Conservation (phyloP, 2,329 filamentous ascomycete genomes). For the Fusarium phyllophilum region DNA sequence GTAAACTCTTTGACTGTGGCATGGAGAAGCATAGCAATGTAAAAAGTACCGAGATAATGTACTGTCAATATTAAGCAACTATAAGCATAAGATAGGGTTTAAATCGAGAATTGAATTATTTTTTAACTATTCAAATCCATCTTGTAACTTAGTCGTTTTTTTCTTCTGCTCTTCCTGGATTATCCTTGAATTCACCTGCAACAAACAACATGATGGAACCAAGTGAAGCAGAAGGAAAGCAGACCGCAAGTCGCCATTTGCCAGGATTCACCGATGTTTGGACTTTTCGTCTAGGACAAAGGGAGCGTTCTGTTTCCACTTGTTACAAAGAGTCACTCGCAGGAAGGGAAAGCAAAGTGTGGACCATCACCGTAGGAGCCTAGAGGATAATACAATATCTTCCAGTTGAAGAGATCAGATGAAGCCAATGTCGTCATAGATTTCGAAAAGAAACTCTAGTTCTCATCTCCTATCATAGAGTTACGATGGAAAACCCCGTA, state of each 20-base stretch:
- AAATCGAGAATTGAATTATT: not conserved
- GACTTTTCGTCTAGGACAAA: not conserved
- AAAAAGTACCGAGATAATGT: not conserved
- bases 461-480: not conserved
- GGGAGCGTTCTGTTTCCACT: not conserved
- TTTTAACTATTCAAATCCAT: not conserved
- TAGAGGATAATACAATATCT: not conserved
- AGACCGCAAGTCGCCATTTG: not conserved
- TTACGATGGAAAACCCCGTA: no score
- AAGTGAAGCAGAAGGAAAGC: not conserved
- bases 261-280: not conserved
- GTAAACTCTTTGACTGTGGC: not conserved
- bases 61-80: not conserved
- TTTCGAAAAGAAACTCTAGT: not conserved
- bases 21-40: not conserved
- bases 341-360: conserved; percentile 1
- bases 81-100: not conserved
- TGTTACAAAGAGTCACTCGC: not conserved
- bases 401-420: not conserved
- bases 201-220: not conserved
- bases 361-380: not conserved
- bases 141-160: not conserved
- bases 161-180: not conserved
- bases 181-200: not conserved
- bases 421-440: not conserved